Evolutionary conservation across 345 rosid species (phyloP), one percentile per base, ranked within the genome.

Genomic region (Populus davidiana): DNA sequence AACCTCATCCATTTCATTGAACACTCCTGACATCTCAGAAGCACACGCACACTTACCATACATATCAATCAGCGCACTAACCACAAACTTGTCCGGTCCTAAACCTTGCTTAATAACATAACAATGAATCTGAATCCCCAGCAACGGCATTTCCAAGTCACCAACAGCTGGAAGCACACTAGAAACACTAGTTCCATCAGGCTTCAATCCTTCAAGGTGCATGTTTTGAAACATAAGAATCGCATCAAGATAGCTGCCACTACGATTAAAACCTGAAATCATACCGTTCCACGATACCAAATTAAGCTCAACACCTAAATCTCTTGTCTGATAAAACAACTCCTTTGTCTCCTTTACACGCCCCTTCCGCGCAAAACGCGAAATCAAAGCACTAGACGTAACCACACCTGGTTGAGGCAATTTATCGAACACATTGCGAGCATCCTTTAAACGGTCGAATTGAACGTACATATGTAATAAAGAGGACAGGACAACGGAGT

Each of bases 261-360:
- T 86, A 29, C 84, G 91, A 81, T 84, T 87, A 83, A 89, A 87
- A 72, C 94, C 94, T 8, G 90, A 70, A 90, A 90, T 86, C 85
- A 90, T 81, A 29, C 91, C 92, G 83, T 90, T 90, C 92, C 94
- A 90, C 44, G 94, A 81, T 31, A 90, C 87, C 35, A 79, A 74
- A 83, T 89, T 90, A 4, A 86, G 80, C 21, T 79, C 86, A 67
- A 87, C 25, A 66, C 90, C 86, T 1, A 23, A 79, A 0, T 74
- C 70, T 67, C 69, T 70, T 84, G 84, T 87, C 79, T 67, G 79
- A 75, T 71, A 52, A 54, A 90, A 72, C 16, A 89, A 67, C 71
- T 80, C 44, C 62, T 71, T 82, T 18, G 86, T 83, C 81, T 90
- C 92, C 33, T 81, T 59, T 14, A 87, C 43, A 5, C 68, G 77